These are phyloP conservation scores for Oryza glaberrima DNA, from an alignment of 176 grass and related monocot species.

Conservation along the genomic window DNA sequence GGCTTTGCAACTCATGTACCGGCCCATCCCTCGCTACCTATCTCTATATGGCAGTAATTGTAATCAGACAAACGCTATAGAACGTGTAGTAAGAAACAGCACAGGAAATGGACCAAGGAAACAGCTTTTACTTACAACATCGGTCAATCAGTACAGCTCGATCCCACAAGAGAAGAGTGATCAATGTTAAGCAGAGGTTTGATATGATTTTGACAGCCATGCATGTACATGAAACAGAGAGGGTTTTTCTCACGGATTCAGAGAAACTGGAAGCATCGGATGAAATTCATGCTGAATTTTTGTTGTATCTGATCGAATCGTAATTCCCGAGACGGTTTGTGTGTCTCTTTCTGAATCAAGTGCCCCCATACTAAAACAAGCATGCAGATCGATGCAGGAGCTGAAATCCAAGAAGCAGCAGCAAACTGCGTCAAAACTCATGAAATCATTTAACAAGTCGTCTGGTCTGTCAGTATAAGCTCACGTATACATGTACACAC, in stretches of 20 bases:
- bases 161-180: neutral
- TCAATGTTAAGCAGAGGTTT: neutral
- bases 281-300: neutral
- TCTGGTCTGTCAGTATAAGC: neutral
- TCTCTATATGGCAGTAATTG: conserved; percentile 1
- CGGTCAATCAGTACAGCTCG: neutral
- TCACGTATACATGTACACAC: neutral
- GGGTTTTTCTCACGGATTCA: neutral
- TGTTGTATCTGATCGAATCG: neutral
- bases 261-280: neutral
- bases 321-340: neutral
- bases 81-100: conserved; percentile 33
- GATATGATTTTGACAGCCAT: neutral
- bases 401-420: conserved; percentile 22
- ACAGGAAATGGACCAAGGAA: conserved; percentile 10
- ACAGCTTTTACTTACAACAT: conserved; percentile 14
- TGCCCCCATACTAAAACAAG: neutral
- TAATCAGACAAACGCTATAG: conserved; percentile 42
- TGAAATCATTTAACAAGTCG: conserved; percentile 22
- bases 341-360: neutral
- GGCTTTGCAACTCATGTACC: conserved; percentile 36
- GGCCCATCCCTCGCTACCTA: conserved; percentile 19
- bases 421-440: neutral
- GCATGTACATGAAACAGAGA: neutral
- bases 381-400: neutral